phyloP scores from a whole-genome alignment of 345 rosid genomes.

The Ceriops tagal region DNA sequence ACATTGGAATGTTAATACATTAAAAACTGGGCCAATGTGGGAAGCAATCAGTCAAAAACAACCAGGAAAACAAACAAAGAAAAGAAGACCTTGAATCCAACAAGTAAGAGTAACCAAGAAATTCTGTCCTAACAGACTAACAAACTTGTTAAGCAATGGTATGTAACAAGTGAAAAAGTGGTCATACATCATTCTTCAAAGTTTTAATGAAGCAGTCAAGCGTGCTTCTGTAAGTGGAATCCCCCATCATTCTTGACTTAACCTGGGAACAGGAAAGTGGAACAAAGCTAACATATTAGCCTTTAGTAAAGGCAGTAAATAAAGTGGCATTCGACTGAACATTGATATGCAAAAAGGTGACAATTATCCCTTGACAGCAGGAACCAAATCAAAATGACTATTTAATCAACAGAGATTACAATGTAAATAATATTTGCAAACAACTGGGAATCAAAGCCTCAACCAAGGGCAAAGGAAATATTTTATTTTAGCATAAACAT shows the following conservation, averaged over 20 bases:
- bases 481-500: too few species aligned
- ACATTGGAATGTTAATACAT: too few species aligned
- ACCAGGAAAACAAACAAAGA: too few species aligned
- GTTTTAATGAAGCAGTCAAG: slow-evolving; percentile 93
- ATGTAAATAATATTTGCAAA: neutral
- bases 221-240: slow-evolving; percentile 84
- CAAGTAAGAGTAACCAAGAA: too few species aligned
- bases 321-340: neutral
- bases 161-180: neutral
- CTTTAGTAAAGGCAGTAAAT: neutral
- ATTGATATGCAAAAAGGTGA: neutral
- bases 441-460: neutral
- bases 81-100: too few species aligned
- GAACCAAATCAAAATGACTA: slow-evolving; percentile 1
- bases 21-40: too few species aligned
- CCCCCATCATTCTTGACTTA: slow-evolving; percentile 99
- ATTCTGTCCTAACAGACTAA: too few species aligned
- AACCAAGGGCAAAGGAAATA: neutral
- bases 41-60: too few species aligned
- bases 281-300: slow-evolving; percentile 5
- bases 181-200: slow-evolving; percentile 74
- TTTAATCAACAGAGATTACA: neutral
- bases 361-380: neutral
- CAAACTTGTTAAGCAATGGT: neutral
- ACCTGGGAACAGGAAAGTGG: slow-evolving; percentile 48